A percentile compares a stretch with the other conserved stretches of the same genome.
These are phyloP conservation scores for Malus hybrid DNA, from an alignment of 331 rosid genomes.

Conservation along the genomic window DNA sequence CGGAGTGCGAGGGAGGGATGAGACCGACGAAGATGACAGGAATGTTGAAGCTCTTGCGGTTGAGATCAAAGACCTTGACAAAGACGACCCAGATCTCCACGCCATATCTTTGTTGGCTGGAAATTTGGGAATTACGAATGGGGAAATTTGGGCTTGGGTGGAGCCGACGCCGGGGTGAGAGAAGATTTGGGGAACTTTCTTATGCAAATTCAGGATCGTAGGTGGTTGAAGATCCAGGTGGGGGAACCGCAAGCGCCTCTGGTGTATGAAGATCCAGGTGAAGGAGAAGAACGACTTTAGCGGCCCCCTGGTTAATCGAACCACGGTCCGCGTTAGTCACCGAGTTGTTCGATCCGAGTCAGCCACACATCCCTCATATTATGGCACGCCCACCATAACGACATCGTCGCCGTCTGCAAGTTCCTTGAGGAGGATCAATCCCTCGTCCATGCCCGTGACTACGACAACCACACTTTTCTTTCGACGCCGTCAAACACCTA, in stretches of 20 bases:
- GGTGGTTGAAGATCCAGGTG: slow-evolving; percentile 16
- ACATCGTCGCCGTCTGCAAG: slow-evolving; percentile 68
- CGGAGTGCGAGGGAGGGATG: slow-evolving; percentile 19
- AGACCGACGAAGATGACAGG: slow-evolving; percentile 21
- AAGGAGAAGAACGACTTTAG: slow-evolving; percentile 50
- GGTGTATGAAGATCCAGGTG: slow-evolving; percentile 90
- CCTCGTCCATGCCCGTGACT: slow-evolving; percentile 52
- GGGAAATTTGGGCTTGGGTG: too few species aligned
- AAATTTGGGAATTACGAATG: neutral
- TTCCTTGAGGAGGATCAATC: slow-evolving; percentile 81
- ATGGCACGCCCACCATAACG: slow-evolving; percentile 98
- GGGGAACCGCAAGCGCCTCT: slow-evolving; percentile 84
- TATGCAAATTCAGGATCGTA: too few species aligned
- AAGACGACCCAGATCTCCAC: slow-evolving; percentile 42
- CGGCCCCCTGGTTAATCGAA: slow-evolving; percentile 45
- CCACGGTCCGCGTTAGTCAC: slow-evolving; percentile 70
- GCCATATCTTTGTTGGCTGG: slow-evolving; percentile 23
- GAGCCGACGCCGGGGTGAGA: too few species aligned
- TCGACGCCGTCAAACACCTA: slow-evolving; percentile 38
- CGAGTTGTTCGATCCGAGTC: slow-evolving; percentile 61
- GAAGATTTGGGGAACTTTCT: too few species aligned
- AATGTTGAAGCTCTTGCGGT: slow-evolving; percentile 27
- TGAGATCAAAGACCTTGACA: slow-evolving; percentile 39
- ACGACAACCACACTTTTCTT: slow-evolving; percentile 36
- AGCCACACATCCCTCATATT: slow-evolving; percentile 77